These are phyloP conservation scores for Globisporangium megalacanthum DNA, from an alignment of 352 stramenopile genomes.

Conservation along the genomic window DNA sequence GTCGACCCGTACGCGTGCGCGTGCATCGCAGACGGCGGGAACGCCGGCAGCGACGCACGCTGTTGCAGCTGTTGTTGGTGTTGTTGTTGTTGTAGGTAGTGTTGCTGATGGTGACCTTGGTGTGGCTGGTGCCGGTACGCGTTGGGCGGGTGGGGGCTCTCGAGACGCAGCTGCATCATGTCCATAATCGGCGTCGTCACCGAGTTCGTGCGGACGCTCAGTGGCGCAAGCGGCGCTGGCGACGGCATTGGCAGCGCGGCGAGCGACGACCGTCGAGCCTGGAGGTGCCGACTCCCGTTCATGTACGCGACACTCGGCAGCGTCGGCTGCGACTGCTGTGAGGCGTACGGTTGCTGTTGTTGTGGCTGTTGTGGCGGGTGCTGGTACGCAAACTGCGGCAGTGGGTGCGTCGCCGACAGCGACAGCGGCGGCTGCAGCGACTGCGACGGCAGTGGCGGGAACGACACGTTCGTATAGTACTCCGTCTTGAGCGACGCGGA, in stretches of 20 bases:
- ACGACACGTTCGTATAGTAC: constrained; percentile 56
- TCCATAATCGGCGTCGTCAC: constrained; percentile 61
- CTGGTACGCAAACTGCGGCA: constrained; percentile 12
- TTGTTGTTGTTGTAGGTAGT: constrained; percentile 4
- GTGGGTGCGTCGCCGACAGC: constrained; percentile 14
- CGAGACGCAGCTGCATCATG: constrained; percentile 70
- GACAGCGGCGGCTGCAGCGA: background rate
- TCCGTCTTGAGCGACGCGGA: constrained; percentile 73
- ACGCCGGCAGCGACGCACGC: constrained; percentile 9
- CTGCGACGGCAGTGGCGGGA: constrained; percentile 22
- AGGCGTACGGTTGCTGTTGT: constrained; percentile 21
- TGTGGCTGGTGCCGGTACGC: constrained; percentile 7
- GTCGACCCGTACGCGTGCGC: constrained; percentile 47
- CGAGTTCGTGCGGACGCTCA: constrained; percentile 12
- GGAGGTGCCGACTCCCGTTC: constrained; percentile 22
- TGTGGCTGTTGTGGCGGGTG: constrained; percentile 16
- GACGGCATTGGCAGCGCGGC: constrained; percentile 46
- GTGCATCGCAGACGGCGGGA: constrained; percentile 19
- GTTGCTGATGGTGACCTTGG: background rate
- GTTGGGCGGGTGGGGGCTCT: constrained; percentile 27
- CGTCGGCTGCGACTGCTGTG: constrained; percentile 23
- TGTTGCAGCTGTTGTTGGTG: constrained; percentile 8
- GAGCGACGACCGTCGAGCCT: constrained; percentile 39
- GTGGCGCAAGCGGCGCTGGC: constrained; percentile 16
- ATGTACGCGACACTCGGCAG: constrained; percentile 30